Evolutionary conservation across 495 filamentous ascomycete genomes (phyloP), one percentile per base, ranked within the genome.

Genomic region (Aspergillus sclerotiicarbonarius): DNA sequence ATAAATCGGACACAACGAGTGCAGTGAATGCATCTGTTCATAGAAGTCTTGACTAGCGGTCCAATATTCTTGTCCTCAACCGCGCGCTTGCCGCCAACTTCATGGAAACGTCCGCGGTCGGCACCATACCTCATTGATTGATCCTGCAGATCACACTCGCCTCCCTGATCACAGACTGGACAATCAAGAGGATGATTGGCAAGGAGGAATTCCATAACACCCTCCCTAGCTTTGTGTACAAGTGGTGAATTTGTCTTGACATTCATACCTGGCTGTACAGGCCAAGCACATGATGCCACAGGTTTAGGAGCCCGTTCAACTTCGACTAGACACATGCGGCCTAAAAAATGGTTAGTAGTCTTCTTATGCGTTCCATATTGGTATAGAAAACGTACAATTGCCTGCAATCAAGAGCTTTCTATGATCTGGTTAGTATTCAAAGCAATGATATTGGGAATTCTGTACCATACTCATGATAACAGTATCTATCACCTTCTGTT

Each of bases 61-160:
- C 94, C 94, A 62, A 98, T 96, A 69, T 98, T 98, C 82, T 98
- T 98, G 72, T 98, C 94, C 79, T 98, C 94, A 31, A 96, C 91
- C 6, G 90, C 94, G 73, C 94, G 89, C 83, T 98, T 98, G 64
- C 94, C 94, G 44, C 83, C 85, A 61, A 90, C 77, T 77, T 98
- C 94, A 73, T 98, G 94, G 76, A 98, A 98, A 62, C 94, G 88
- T 51, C 94, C 94, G 62, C 94, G 84, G 72, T 98, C 94, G 50
- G 90, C 90, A 63, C 94, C 94, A 73, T 98, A 98, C 66, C 94
- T 83, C 94, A 98, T 98, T 18, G 91, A 96, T 78, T 98, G 94
- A 75, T 98, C 94, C 71, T 98, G 94, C 48, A 98, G 84, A 79
- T 98, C 94, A 76, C 94, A 98, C 71, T 98, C 94, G 69, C 94